Conservation (phyloP, 2,329 filamentous ascomycete species). For the Talaromyces sp. region DNA sequence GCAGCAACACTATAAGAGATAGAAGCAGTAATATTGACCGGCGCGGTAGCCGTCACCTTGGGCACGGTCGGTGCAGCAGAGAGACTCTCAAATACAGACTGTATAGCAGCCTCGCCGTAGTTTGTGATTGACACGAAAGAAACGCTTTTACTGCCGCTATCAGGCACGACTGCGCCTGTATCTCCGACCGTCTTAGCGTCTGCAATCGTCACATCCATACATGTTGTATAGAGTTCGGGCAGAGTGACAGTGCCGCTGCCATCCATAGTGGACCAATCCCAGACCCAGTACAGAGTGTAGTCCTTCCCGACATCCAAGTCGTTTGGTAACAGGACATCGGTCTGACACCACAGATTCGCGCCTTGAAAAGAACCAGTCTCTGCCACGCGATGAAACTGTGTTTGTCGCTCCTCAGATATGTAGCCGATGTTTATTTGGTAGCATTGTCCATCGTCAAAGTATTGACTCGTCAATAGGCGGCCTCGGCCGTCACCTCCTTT, state of each 20-base stretch:
- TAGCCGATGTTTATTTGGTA: conserved; percentile 66
- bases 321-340: conserved; percentile 70
- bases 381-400: conserved; percentile 50
- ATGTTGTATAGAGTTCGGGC: conserved; percentile 48
- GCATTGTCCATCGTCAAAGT: conserved; percentile 89
- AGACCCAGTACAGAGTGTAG: conserved; percentile 91
- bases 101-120: conserved; percentile 14
- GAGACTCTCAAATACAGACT: conserved; percentile 1
- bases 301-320: conserved; percentile 60
- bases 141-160: not conserved
- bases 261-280: conserved; percentile 74
- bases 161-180: not conserved
- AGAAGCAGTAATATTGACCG: conserved; percentile 1
- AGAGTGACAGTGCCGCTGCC: conserved; percentile 30
- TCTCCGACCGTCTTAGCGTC: conserved; percentile 15
- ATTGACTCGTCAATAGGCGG: conserved; percentile 68
- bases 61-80: conserved; percentile 1
- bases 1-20: not conserved
- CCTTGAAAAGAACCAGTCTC: conserved; percentile 50
- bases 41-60: not conserved
- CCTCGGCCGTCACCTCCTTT: conserved; percentile 77
- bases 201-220: conserved; percentile 47
- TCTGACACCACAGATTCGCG: conserved; percentile 72
- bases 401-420: conserved; percentile 59
- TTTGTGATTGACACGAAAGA: conserved; percentile 9